Conservation (phyloP, 2,329 filamentous ascomycete genomes). For the Ophiostoma novo-ulmi region DNA sequence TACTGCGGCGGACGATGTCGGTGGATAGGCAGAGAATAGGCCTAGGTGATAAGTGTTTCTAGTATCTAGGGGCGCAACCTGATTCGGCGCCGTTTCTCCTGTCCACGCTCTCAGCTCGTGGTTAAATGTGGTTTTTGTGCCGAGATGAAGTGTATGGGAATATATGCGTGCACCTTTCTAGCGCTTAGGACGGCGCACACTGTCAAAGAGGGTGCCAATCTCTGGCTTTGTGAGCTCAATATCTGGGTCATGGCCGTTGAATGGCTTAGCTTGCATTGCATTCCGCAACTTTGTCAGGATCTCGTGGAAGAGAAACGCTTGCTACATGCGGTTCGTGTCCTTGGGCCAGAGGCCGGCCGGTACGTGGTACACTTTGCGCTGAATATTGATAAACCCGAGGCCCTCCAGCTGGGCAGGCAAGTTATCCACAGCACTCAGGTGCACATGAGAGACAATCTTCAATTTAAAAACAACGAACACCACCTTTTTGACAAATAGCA, state of each 20-base stretch:
- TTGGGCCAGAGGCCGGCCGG: constrained; percentile 36
- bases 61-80: neutral
- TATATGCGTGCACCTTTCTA: constrained; percentile 38
- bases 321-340: constrained; percentile 28
- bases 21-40: neutral
- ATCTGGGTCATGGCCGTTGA: constrained; percentile 38
- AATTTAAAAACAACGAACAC: too few species aligned
- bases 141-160: constrained; percentile 41
- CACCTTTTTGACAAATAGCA: too few species aligned
- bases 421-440: constrained; percentile 29
- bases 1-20: neutral
- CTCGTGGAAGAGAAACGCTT: constrained; percentile 37
- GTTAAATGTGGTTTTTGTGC: constrained; percentile 39
- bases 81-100: neutral
- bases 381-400: constrained; percentile 36
- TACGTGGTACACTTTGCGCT: constrained; percentile 32
- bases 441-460: too few species aligned
- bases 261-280: constrained; percentile 40
- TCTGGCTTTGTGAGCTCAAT: constrained; percentile 33
- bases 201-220: constrained; percentile 34
- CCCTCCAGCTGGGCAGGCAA: constrained; percentile 33
- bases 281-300: constrained; percentile 39
- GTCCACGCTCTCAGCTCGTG: neutral
- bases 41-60: neutral
- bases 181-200: constrained; percentile 36